These are phyloP conservation scores for Musa balbisiana DNA, from an alignment of 202 grass and related monocot genomes.

Conservation along the genomic window DNA sequence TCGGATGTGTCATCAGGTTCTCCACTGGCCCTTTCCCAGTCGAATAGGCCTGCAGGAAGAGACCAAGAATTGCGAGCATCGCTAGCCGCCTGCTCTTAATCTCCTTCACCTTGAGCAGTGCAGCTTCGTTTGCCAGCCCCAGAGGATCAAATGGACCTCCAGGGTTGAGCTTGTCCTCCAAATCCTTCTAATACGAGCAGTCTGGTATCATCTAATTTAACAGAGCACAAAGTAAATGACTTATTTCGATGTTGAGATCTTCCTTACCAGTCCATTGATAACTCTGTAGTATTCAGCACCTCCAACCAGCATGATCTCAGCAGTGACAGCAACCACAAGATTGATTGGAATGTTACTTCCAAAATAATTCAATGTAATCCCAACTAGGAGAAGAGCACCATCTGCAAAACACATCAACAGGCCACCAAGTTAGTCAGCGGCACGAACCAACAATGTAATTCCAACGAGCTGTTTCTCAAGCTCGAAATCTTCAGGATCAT, in stretches of 20 bases:
- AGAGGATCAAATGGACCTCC: constrained; percentile 86
- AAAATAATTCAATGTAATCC: constrained; percentile 95
- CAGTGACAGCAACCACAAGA: constrained; percentile 56
- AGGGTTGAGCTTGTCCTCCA: constrained; percentile 86
- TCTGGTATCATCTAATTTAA: too few relatives aligned
- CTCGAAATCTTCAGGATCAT: too few relatives aligned
- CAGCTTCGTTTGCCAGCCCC: constrained; percentile 68
- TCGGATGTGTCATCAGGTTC: constrained; percentile 80
- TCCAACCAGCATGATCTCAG: constrained; percentile 76
- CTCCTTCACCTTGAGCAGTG: constrained; percentile 94
- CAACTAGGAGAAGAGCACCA: constrained; percentile 85
- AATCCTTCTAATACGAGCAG: constrained; percentile 27
- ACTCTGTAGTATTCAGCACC: constrained; percentile 98
- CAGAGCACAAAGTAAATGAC: too few relatives aligned
- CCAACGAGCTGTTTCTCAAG: too few relatives aligned
- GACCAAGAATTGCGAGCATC: constrained; percentile 91
- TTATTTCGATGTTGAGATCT: background rate
- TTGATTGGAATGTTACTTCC: constrained; percentile 97
- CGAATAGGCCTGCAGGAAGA: constrained; percentile 98
- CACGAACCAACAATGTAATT: too few relatives aligned
- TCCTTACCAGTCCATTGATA: constrained; percentile 62
- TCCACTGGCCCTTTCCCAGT: constrained; percentile 87
- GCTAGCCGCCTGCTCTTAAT: constrained; percentile 91
- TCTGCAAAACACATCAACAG: constrained; percentile 29
- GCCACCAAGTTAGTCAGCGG: too few relatives aligned